These are phyloP conservation scores for Chondrostereum purpureum DNA, from an alignment of 1,284 basidiomycete genomes.

Conservation along the genomic window DNA sequence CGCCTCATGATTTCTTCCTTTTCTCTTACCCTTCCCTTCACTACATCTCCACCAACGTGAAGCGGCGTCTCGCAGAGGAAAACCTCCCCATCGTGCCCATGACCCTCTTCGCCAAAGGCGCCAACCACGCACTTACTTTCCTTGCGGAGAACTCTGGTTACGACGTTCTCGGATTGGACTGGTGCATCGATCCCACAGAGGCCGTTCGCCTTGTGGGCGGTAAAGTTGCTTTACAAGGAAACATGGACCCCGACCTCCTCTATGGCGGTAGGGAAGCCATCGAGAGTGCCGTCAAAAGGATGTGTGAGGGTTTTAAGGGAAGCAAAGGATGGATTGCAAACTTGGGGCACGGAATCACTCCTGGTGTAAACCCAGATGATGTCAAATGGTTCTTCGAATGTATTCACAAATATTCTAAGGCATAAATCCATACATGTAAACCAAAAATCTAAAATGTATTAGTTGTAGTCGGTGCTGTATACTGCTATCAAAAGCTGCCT, in stretches of 20 bases:
- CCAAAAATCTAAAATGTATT: neutral
- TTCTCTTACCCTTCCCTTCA: conserved; percentile 70
- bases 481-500: too few species aligned
- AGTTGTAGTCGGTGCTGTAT: too few species aligned
- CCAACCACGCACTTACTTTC: conserved; percentile 61
- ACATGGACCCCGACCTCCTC: conserved; percentile 86
- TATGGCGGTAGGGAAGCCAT: conserved; percentile 88
- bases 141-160: conserved; percentile 63
- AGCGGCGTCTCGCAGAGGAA: conserved; percentile 46
- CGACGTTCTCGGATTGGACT: conserved; percentile 85
- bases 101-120: conserved; percentile 90
- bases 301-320: conserved; percentile 73
- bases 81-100: conserved; percentile 64
- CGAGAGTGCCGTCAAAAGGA: conserved; percentile 78
- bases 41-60: conserved; percentile 62
- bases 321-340: conserved; percentile 85
- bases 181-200: conserved; percentile 73
- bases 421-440: conserved; percentile 3
- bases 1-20: conserved; percentile 74
- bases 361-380: conserved; percentile 91
- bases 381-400: conserved; percentile 87
- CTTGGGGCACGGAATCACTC: conserved; percentile 95
- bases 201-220: conserved; percentile 57
- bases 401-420: conserved; percentile 74
- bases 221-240: conserved; percentile 85